These are phyloP conservation scores for Aristolochia contorta DNA, from an alignment of 164 flowering plant species.

Conservation along the genomic window DNA sequence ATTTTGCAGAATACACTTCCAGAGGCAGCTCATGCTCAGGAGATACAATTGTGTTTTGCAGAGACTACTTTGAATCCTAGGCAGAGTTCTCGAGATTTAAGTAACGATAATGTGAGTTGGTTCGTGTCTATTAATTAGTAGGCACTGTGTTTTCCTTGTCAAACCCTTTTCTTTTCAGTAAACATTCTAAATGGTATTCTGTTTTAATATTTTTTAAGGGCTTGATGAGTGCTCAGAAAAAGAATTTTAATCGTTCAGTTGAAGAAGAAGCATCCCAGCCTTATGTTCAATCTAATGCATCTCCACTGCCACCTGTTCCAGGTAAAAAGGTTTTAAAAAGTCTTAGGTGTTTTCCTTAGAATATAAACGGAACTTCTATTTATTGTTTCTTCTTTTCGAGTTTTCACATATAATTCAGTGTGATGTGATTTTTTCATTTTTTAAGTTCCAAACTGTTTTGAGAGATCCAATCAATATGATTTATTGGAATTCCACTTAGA, in stretches of 20 bases:
- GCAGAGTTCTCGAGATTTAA: constrained; percentile 5
- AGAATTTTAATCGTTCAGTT: no score
- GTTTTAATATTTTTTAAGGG: no score
- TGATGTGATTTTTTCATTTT: no score
- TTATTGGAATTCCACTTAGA: no score
- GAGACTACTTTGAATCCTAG: constrained; percentile 7
- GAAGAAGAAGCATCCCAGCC: constrained; percentile 7
- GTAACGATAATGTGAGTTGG: constrained; percentile 22
- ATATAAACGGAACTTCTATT: neutral
- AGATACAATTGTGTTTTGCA: constrained; percentile 16
- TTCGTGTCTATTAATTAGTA: constrained; percentile 1
- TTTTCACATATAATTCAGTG: no score
- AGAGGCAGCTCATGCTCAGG: constrained; percentile 12
- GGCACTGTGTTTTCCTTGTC: no score
- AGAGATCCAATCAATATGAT: no score
- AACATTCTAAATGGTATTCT: no score
- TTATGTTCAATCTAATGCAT: constrained; percentile 11
- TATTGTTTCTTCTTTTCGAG: no score
- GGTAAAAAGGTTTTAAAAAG: constrained; percentile 24
- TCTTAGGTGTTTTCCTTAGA: neutral
- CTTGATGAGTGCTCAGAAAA: no score
- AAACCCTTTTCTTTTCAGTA: no score
- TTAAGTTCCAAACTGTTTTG: no score
- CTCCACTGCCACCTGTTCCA: constrained; percentile 43
- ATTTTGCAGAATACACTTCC: constrained; percentile 18